Base-by-base conservation (phyloP, 2,329 filamentous ascomycete genomes). In the Alternaria panax region DNA sequence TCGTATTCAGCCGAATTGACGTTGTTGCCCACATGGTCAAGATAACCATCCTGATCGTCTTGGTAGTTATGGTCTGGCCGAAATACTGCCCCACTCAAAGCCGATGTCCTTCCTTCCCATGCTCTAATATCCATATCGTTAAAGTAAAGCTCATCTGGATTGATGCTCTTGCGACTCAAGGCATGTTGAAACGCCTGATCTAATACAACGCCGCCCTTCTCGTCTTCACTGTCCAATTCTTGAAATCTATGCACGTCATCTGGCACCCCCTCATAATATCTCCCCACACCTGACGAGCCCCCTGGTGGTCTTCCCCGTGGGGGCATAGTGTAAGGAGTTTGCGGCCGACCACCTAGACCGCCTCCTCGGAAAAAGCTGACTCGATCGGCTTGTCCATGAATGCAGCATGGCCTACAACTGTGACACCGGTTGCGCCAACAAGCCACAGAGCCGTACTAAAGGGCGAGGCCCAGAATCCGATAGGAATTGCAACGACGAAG, bases 341-440 rank as follows among this genome's bases (percentile, higher is more conserved):
- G 95, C 95, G 94, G 94, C 92, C 94, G 95, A 98, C 93, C 93
- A 96, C 87, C 89, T 98, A 99, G 91, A 99, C 95, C 93, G 95
- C 94, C 94, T 99, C 95, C 93, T 96, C 95, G 87, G 94, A 97
- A 97, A 99, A 99, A 97, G 93, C 93, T 93, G 96, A 94, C 89
- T 98, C 95, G 85, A 98, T 97, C 60, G 94, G 94, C 87, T 97
- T 97, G 80, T 98, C 94, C 90, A 98, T 89, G 78, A 98, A 88
- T 65, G 93, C 87, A 71, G 95, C 95, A 83, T 99, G 95, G 81
- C 95, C 95, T 69, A 98, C 84, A 70, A 98, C 96, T 78, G 90
- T 92, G 78, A 97, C 92, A 79, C 92, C 93, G 71, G 91, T 94
- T 72, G 95, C 95, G 78, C 95, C 95, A 76, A 98, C 92, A 78